Percentiles rank a stretch among this genome's conserved stretches.
phyloP scores from a whole-genome alignment of 768 basidiomycete genomes.

The Lentinula detonsa region DNA sequence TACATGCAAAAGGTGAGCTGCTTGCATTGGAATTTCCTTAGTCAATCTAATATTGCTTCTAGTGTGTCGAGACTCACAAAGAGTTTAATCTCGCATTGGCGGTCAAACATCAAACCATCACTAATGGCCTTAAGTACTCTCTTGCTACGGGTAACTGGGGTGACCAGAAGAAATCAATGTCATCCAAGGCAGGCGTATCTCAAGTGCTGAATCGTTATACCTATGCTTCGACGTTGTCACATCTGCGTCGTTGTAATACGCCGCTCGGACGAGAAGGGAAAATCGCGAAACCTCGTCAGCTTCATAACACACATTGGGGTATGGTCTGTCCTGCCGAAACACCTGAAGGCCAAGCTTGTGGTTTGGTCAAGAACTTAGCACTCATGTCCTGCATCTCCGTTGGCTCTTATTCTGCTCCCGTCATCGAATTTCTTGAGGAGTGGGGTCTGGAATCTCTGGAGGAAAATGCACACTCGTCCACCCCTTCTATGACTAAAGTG shows the following conservation, averaged over 20 bases:
- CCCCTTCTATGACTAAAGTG: slow-evolving; percentile 80
- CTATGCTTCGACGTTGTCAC: slow-evolving; percentile 96
- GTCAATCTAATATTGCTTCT: slow-evolving; percentile 5
- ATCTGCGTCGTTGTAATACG: slow-evolving; percentile 96
- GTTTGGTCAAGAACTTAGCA: slow-evolving; percentile 96
- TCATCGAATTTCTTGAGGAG: slow-evolving; percentile 97
- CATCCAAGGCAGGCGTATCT: slow-evolving; percentile 96
- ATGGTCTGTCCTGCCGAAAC: slow-evolving; percentile 99
- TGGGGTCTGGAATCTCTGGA: slow-evolving; percentile 96
- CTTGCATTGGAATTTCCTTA: neutral
- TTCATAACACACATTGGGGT: slow-evolving; percentile 99
- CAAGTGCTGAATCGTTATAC: slow-evolving; percentile 99
- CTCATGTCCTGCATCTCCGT: slow-evolving; percentile 98
- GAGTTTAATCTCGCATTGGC: slow-evolving; percentile 89
- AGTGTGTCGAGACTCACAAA: slow-evolving; percentile 97
- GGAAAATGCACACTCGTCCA: slow-evolving; percentile 82
- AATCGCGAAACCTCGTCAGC: slow-evolving; percentile 97
- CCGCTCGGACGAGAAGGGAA: slow-evolving; percentile 98
- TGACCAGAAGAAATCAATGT: slow-evolving; percentile 98
- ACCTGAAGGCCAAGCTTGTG: slow-evolving; percentile 98
- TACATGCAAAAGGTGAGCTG: slow-evolving; percentile 86
- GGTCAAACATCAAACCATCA: slow-evolving; percentile 95
- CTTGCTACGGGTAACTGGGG: slow-evolving; percentile 99
- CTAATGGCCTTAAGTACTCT: slow-evolving; percentile 96
- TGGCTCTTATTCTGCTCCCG: slow-evolving; percentile 90